Evolutionary conservation across 1,139 yeast species (phyloP).

Genomic region (Geotrichum klebahnii): DNA sequence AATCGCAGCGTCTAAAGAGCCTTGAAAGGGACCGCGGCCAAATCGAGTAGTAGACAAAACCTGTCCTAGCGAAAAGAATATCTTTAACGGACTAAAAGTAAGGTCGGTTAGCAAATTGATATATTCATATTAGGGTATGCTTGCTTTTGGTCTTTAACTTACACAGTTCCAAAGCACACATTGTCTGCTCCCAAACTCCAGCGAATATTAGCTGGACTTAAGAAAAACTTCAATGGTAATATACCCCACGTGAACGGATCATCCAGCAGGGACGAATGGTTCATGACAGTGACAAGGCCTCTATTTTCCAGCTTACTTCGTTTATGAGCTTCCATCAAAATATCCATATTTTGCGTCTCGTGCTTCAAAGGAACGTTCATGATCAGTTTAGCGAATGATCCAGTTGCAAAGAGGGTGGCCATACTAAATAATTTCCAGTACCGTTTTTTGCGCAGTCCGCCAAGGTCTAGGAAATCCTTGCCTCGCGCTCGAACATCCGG

Average conservation of each 20-base stretch:
- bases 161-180: constrained; percentile 64
- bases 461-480: constrained; percentile 69
- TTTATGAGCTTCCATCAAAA: constrained; percentile 58
- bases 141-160: constrained; percentile 35
- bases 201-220: constrained; percentile 63
- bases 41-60: constrained; percentile 79
- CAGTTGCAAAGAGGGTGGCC: constrained; percentile 64
- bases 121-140: too few species aligned
- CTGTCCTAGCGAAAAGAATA: constrained; percentile 81
- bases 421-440: constrained; percentile 69
- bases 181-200: constrained; percentile 96
- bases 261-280: constrained; percentile 90
- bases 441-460: constrained; percentile 41
- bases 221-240: constrained; percentile 60
- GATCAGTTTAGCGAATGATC: constrained; percentile 60
- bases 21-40: constrained; percentile 92
- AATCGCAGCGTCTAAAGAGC: constrained; percentile 84
- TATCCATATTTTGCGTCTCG: constrained; percentile 55
- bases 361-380: constrained; percentile 62
- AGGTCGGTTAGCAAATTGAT: background rate
- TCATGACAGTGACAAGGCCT: constrained; percentile 83
- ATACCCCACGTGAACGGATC: constrained; percentile 91
- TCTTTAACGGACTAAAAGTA: constrained; percentile 23
- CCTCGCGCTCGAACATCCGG: constrained; percentile 71
- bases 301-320: constrained; percentile 64